Evolutionary conservation across 805 yeast genomes (phyloP).

Genomic region (Sugiyamaella chiloensis): DNA sequence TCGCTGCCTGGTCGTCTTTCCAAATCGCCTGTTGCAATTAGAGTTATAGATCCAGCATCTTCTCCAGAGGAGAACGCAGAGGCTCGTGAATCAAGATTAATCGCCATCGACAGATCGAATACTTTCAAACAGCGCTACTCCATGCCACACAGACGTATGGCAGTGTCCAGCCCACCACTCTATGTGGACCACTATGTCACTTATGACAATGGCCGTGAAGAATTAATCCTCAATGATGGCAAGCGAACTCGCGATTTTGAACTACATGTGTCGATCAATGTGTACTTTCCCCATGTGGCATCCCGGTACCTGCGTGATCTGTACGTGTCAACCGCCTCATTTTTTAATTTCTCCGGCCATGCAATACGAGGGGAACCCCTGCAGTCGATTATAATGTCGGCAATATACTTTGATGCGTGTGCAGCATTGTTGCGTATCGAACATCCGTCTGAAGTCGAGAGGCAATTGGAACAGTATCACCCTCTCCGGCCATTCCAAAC

Average conservation of each 20-base stretch:
- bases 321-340: background rate
- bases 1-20: background rate
- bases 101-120: background rate
- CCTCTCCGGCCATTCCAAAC: constrained; percentile 6
- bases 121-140: background rate
- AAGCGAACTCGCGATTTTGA: background rate
- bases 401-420: constrained; percentile 8
- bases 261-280: constrained; percentile 6
- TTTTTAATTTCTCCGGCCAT: background rate
- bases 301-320: background rate
- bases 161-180: background rate
- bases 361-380: background rate
- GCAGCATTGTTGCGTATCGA: constrained; percentile 6
- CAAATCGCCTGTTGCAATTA: background rate
- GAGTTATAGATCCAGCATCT: background rate
- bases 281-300: constrained; percentile 7
- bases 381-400: background rate
- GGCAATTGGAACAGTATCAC: constrained; percentile 7
- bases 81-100: background rate
- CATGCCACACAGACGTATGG: constrained; percentile 2
- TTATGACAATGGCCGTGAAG: background rate
- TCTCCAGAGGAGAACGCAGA: background rate
- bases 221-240: constrained; percentile 3
- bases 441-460: constrained; percentile 8
- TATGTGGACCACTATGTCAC: constrained; percentile 3